Conservation (phyloP, 1,284 basidiomycete species). For the Albatrellus sp. region DNA sequence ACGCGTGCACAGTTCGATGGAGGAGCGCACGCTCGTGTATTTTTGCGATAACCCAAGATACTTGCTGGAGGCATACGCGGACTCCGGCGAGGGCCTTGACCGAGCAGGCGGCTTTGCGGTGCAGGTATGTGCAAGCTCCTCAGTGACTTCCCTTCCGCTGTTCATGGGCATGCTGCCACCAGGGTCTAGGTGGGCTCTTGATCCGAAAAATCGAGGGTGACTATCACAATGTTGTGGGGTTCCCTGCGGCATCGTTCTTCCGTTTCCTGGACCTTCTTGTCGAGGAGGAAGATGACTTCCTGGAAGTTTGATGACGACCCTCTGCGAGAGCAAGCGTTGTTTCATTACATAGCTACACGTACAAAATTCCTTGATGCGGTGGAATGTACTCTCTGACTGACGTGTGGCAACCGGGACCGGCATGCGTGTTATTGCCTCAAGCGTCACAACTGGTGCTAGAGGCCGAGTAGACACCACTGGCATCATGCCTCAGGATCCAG, state of each 20-base stretch:
- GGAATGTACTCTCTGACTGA: too few relatives aligned
- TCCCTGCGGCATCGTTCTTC: conserved; percentile 73
- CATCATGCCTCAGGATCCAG: too few relatives aligned
- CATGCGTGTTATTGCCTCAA: too few relatives aligned
- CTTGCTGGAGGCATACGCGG: conserved; percentile 75
- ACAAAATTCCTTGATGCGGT: too few relatives aligned
- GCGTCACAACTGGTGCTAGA: too few relatives aligned
- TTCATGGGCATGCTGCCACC: neutral
- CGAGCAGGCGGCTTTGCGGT: conserved; percentile 93
- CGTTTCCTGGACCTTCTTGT: conserved; percentile 51
- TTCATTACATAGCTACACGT: too few relatives aligned
- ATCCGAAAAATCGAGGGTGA: conserved; percentile 84
- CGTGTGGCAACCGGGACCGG: too few relatives aligned
- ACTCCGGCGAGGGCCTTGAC: conserved; percentile 82
- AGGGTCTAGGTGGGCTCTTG: conserved; percentile 76
- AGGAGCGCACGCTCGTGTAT: conserved; percentile 71
- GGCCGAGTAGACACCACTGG: too few relatives aligned
- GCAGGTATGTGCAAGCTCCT: conserved; percentile 43
- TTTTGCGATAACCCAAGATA: conserved; percentile 63
- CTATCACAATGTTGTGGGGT: conserved; percentile 88
- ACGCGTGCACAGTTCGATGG: conserved; percentile 56
- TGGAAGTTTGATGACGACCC: conserved; percentile 25
- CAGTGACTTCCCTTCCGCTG: neutral
- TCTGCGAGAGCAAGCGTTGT: too few relatives aligned
- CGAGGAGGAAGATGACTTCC: conserved; percentile 65